Percentiles rank a stretch among this genome's conserved stretches.
These are phyloP conservation scores for Apium graveolens DNA, from an alignment of 129 eudicot species.

Conservation along the genomic window DNA sequence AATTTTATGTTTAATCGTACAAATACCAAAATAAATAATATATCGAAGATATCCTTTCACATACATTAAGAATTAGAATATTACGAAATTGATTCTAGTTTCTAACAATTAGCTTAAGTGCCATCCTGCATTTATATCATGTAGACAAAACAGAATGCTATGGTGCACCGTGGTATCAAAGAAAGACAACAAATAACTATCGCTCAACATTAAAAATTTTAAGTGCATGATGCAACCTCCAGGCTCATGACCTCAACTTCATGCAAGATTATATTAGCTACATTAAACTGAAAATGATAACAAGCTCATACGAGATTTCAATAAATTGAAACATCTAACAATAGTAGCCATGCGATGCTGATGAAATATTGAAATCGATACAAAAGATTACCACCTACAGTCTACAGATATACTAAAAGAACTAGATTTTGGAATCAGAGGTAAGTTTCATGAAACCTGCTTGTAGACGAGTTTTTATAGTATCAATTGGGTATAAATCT, in stretches of 20 bases:
- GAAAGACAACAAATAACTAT: not conserved
- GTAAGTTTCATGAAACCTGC: constrained; percentile 33
- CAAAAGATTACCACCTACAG: not conserved
- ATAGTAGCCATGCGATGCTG: not conserved
- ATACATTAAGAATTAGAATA: no score
- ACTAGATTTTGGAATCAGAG: not conserved
- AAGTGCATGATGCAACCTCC: not conserved
- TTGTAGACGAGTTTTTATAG: constrained; percentile 85
- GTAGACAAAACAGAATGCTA: not conserved
- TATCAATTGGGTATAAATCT: constrained; percentile 77
- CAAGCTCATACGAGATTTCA: not conserved
- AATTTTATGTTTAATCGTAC: no score
- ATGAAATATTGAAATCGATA: not conserved
- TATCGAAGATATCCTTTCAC: no score
- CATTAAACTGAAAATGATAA: not conserved
- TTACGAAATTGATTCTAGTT: no score
- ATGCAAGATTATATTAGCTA: no score
- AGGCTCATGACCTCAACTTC: no score
- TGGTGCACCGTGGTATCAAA: not conserved
- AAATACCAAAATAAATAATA: no score
- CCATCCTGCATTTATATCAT: not conserved
- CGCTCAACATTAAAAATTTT: not conserved
- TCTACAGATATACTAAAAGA: not conserved
- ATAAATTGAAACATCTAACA: not conserved
- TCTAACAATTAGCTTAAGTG: not conserved